These are phyloP conservation scores for Rhodotorula glutinis DNA, from an alignment of 1,284 basidiomycete species.

Conservation along the genomic window DNA sequence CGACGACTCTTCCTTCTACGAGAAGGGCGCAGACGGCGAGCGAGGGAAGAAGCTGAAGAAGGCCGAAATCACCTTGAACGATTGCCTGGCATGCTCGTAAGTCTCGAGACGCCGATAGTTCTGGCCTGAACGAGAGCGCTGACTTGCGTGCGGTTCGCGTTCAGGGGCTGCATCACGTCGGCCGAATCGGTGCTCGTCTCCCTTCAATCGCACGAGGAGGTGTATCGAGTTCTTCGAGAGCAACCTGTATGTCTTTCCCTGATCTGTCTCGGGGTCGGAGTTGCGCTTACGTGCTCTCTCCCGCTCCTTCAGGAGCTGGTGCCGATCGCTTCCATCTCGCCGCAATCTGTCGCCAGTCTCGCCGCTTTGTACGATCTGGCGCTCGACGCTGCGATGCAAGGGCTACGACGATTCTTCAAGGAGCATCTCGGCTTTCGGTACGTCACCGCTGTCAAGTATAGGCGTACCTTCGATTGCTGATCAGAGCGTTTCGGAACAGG, in stretches of 20 bases:
- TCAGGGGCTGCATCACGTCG: constrained; percentile 93
- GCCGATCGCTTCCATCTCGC: constrained; percentile 81
- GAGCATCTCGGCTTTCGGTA: constrained; percentile 38
- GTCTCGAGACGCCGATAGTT: not conserved
- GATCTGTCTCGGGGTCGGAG: too few species aligned
- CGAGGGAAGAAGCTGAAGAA: constrained; percentile 52
- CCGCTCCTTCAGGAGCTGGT: constrained; percentile 52
- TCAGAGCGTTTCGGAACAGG: too few species aligned
- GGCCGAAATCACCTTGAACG: constrained; percentile 92
- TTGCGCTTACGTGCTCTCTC: not conserved
- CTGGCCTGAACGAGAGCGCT: too few species aligned
- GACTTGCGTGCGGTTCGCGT: too few species aligned
- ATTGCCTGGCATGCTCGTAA: constrained; percentile 67
- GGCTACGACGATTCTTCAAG: constrained; percentile 40
- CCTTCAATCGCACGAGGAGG: constrained; percentile 92
- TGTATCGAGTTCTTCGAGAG: constrained; percentile 65
- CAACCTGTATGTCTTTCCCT: constrained; percentile 45
- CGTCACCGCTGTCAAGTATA: too few species aligned
- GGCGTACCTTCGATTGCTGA: too few species aligned
- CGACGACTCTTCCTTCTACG: constrained; percentile 40
- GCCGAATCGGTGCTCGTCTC: constrained; percentile 96
- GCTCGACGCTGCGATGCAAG: constrained; percentile 25
- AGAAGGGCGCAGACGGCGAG: constrained; percentile 23
- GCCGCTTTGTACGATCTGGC: constrained; percentile 56
- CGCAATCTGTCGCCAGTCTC: constrained; percentile 87